A percentile compares a stretch with the other conserved stretches of the same genome.
phyloP scores from a whole-genome alignment of 331 rosid genomes.

The Malus hybrid region DNA sequence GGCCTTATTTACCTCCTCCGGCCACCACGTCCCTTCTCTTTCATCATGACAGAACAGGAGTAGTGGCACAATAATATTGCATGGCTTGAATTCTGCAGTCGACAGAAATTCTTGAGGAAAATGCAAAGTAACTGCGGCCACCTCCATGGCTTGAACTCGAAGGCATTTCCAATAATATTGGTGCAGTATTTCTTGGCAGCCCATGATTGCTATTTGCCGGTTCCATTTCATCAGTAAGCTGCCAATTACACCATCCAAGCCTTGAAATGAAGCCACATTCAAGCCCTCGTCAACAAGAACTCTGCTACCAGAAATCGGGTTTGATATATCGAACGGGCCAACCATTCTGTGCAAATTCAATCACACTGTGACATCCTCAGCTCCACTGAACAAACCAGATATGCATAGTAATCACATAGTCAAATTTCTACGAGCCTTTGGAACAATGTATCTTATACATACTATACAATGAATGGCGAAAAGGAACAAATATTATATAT shows the following conservation, averaged over 20 bases:
- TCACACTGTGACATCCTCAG: neutral
- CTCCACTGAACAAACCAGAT: conserved; percentile 3
- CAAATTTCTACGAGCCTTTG: neutral
- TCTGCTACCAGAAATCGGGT: neutral
- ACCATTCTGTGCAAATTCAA: neutral
- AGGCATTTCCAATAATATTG: neutral
- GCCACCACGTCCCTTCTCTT: neutral
- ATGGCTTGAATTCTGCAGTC: neutral
- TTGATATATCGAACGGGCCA: neutral
- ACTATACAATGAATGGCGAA: too few species aligned
- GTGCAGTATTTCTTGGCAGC: neutral
- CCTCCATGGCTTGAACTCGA: neutral
- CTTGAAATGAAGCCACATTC: neutral
- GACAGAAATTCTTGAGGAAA: neutral
- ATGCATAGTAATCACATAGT: neutral
- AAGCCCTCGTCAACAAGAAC: neutral
- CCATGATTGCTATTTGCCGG: neutral
- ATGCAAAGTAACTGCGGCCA: neutral
- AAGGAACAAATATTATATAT: too few species aligned
- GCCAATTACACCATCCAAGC: neutral
- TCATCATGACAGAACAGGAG: neutral
- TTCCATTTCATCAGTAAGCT: neutral
- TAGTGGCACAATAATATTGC: neutral
- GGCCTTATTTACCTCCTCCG: neutral
- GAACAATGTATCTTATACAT: neutral